Evolutionary conservation across 768 basidiomycete species (phyloP).

Genomic region (Boletales sp.): DNA sequence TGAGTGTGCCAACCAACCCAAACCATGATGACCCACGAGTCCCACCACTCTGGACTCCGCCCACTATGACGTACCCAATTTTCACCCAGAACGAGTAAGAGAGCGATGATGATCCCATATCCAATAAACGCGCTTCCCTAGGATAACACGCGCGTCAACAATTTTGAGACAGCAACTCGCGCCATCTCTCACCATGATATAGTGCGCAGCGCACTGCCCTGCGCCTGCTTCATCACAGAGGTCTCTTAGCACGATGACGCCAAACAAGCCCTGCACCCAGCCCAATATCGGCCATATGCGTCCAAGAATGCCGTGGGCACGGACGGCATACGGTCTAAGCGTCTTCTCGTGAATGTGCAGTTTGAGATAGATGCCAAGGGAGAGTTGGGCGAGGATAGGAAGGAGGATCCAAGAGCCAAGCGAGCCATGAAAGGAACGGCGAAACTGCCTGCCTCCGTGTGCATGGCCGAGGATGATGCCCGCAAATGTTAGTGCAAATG

Average conservation of each 20-base stretch:
- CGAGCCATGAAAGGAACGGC: conserved; percentile 68
- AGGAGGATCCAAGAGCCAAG: conserved; percentile 51
- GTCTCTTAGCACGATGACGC: conserved; percentile 66
- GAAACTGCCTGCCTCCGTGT: conserved; percentile 80
- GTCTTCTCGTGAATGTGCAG: conserved; percentile 82
- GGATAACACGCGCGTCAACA: background rate
- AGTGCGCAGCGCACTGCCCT: conserved; percentile 86
- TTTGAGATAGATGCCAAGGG: conserved; percentile 86
- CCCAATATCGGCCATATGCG: conserved; percentile 81
- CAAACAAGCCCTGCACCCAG: conserved; percentile 89
- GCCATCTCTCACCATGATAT: conserved; percentile 57
- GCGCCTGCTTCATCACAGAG: conserved; percentile 74
- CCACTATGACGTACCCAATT: conserved; percentile 70
- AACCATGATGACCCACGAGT: conserved; percentile 63
- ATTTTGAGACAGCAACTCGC: conserved; percentile 3
- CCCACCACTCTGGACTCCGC: conserved; percentile 81
- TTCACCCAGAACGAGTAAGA: conserved; percentile 75
- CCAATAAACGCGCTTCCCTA: conserved; percentile 86
- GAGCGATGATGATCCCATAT: conserved; percentile 77
- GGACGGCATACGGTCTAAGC: conserved; percentile 66
- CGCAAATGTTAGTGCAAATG: conserved; percentile 63
- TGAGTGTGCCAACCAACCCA: conserved; percentile 40
- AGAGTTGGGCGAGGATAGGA: conserved; percentile 63
- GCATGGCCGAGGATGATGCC: conserved; percentile 83
- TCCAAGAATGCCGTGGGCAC: conserved; percentile 74